Percentiles rank a stretch among this genome's conserved stretches.
Evolutionary conservation across 192 early-diverging fungal genomes (phyloP).

Genomic region (Coemansia reversa): DNA sequence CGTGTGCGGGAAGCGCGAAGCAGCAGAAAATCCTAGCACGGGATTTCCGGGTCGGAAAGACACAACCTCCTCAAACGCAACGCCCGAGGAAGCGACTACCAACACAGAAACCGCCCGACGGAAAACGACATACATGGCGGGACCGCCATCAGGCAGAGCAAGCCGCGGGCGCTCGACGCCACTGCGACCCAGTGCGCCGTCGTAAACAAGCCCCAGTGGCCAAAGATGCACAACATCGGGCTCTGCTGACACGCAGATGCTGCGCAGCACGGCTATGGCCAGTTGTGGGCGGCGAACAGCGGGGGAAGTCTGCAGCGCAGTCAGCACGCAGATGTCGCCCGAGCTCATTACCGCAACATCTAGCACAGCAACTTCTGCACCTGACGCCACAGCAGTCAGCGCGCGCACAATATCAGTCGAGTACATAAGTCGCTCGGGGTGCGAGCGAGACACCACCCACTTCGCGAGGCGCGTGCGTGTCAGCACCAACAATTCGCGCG

Average conservation of each 20-base stretch:
- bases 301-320: slow-evolving; percentile 1
- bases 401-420: slow-evolving; percentile 17
- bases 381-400: slow-evolving; percentile 11
- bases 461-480: slow-evolving; percentile 38
- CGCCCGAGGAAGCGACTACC: slow-evolving; percentile 8
- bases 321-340: slow-evolving; percentile 31
- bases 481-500: slow-evolving; percentile 44
- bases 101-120: slow-evolving; percentile 10
- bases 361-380: slow-evolving; percentile 13
- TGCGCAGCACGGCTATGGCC: slow-evolving; percentile 18
- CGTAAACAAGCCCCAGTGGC: slow-evolving; percentile 10
- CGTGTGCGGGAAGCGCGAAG: slow-evolving; percentile 6
- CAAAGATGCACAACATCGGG: slow-evolving; percentile 25
- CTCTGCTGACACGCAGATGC: slow-evolving; percentile 17
- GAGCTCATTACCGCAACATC: slow-evolving; percentile 29
- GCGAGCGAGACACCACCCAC: slow-evolving; percentile 46
- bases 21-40: slow-evolving; percentile 18
- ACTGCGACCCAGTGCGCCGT: slow-evolving; percentile 4
- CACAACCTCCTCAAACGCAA: slow-evolving; percentile 31
- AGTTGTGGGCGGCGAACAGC: slow-evolving; percentile 4
- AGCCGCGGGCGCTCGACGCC: slow-evolving; percentile 15
- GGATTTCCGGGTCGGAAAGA: slow-evolving; percentile 25
- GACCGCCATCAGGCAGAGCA: slow-evolving; percentile 30
- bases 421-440: slow-evolving; percentile 22
- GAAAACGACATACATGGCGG: slow-evolving; percentile 24